Percentiles rank a stretch among this genome's conserved stretches.
phyloP scores from a whole-genome alignment of 257 asterid genomes.

The Vinca minor region DNA sequence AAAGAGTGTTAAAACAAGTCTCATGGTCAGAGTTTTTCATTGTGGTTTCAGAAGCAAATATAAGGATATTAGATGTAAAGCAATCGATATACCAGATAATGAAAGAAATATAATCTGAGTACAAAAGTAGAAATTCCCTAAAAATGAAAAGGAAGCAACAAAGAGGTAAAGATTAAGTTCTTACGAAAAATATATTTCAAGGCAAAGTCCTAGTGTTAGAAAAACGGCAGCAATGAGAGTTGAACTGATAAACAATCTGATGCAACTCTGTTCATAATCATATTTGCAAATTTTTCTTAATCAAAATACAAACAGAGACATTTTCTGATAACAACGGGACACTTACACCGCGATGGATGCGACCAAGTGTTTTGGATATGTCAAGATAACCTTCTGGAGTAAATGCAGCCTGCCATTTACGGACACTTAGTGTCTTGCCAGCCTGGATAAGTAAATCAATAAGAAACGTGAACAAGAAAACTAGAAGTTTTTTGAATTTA shows the following conservation, averaged over 20 bases:
- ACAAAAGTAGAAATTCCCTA: not conserved
- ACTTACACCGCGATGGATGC: slow-evolving; percentile 83
- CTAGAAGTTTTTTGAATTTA: slow-evolving; percentile 15
- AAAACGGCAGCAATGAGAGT: not conserved
- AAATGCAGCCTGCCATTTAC: slow-evolving; percentile 90
- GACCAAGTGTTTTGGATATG: slow-evolving; percentile 64
- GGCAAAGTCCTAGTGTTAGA: not conserved
- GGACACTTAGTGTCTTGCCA: slow-evolving; percentile 77
- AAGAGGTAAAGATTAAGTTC: not conserved
- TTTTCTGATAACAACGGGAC: slow-evolving; percentile 12
- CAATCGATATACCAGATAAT: not conserved
- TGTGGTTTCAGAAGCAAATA: too few species aligned
- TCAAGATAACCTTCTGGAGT: slow-evolving; percentile 75
- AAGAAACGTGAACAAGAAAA: slow-evolving; percentile 19
- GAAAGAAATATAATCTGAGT: not conserved
- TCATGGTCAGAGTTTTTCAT: too few species aligned
- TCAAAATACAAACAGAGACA: not conserved
- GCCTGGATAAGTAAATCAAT: slow-evolving; percentile 40
- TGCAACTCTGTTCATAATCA: not conserved
- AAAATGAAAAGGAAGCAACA: not conserved
- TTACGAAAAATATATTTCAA: not conserved
- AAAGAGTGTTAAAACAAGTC: too few species aligned
- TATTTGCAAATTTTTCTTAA: not conserved
- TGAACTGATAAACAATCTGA: not conserved
- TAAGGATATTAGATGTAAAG: too few species aligned